These are phyloP conservation scores for Hemileccinum rubropunctum DNA, from an alignment of 768 basidiomycete genomes.

Conservation along the genomic window DNA sequence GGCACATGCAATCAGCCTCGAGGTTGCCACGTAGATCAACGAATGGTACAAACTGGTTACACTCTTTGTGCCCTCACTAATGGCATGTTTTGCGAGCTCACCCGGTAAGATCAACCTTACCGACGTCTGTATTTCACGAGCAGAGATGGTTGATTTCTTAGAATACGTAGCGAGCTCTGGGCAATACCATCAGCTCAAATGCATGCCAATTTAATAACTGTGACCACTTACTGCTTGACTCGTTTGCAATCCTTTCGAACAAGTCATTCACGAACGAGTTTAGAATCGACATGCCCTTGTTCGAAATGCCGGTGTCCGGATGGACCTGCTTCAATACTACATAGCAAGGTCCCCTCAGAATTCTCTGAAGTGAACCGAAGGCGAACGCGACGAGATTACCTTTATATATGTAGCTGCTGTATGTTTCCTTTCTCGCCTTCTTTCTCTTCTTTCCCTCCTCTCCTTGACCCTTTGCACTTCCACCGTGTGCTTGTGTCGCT, in stretches of 20 bases:
- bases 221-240: conserved; percentile 44
- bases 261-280: conserved; percentile 65
- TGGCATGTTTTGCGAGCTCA: conserved; percentile 72
- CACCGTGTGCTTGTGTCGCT: conserved; percentile 34
- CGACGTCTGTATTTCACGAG: conserved; percentile 68
- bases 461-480: conserved; percentile 16
- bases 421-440: conserved; percentile 58
- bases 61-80: conserved; percentile 70
- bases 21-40: neutral
- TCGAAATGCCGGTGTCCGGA: conserved; percentile 73
- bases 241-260: conserved; percentile 56
- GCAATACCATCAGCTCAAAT: neutral
- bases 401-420: conserved; percentile 66
- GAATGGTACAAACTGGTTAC: conserved; percentile 41
- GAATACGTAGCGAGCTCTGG: conserved; percentile 63
- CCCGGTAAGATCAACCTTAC: conserved; percentile 71
- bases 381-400: conserved; percentile 29
- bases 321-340: conserved; percentile 69
- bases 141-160: conserved; percentile 73
- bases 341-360: neutral
- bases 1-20: conserved; percentile 1
- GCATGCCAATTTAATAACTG: neutral
- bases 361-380: neutral
- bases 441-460: conserved; percentile 51
- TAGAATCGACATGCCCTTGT: conserved; percentile 58